Evolutionary conservation across 225 moss, liverwort and hornwort genomes (phyloP), one percentile per base, ranked within the genome.

Genomic region (Straminergon stramineum): DNA sequence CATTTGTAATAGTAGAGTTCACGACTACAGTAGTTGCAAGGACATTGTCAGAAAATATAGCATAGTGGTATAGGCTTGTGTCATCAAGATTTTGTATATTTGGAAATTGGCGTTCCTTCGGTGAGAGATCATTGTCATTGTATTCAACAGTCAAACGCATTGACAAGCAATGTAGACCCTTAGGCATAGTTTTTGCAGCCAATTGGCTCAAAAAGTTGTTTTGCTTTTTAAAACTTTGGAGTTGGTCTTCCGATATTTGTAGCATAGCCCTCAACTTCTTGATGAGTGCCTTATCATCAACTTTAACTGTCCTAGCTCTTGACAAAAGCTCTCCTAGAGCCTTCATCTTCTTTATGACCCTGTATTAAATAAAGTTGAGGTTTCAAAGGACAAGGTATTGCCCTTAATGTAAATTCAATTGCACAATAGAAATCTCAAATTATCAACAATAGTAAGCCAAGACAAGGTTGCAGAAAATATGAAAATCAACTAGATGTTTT

Each of bases 41-140:
- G 24, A 97, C 90, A 30, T 96, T 97, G 88, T 97, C 96, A 31
- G 96, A 97, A 85, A 97, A 96, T 75, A 97, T 93, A 37, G 96
- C 96, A 71, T 96, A 97, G 92, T 97, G 96, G 84, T 90, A 96
- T 37, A 96, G 92, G 84, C 88, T 93, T 23, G 85, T 94, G 88
- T 97, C 96, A 79, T 96, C 93, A 23, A 97, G 92, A 87, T 94
- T 91, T 88, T 92, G 89, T 60, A 69, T 68, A 45, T 89, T 90
- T 66, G 82, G 56, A 77, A 93, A 93, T 37, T 85, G 87, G 26
- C 87, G 82, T 79, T 91, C 57, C 41, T 87, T 53, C 27, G 17
- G 69, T 58, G 86, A 62, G 32, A 90, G 89, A 64, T 83, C 79
- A 56, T 85, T 87, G 75, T 83, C 79, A 56, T 85, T 87, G 75